These are phyloP conservation scores for Bolboschoenoplectus hybrid DNA, from an alignment of 202 grass and related monocot species.

Conservation along the genomic window DNA sequence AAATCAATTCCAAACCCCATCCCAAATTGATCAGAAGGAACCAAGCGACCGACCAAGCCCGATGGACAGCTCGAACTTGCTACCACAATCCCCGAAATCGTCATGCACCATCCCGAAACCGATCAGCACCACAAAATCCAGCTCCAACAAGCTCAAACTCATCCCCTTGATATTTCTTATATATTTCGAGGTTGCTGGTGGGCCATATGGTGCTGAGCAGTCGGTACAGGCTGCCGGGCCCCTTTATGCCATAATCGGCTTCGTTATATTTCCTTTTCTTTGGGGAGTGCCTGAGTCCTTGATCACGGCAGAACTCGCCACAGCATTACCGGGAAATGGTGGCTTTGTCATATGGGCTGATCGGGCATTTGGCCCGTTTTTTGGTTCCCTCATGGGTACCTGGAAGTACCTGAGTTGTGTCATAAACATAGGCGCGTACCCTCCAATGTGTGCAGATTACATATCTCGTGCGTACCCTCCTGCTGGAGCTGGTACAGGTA, in stretches of 20 bases:
- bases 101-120: slow-evolving; percentile 36
- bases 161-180: slow-evolving; percentile 74
- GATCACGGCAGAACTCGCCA: slow-evolving; percentile 37
- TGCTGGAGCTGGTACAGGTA: neutral
- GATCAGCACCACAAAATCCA: slow-evolving; percentile 27
- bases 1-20: neutral
- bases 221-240: slow-evolving; percentile 32
- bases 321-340: slow-evolving; percentile 39
- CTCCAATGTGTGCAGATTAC: slow-evolving; percentile 35
- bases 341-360: slow-evolving; percentile 40
- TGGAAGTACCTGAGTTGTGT: slow-evolving; percentile 41
- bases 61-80: slow-evolving; percentile 31
- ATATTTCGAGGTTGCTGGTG: slow-evolving; percentile 72
- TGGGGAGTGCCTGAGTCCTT: slow-evolving; percentile 41
- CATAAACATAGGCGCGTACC: slow-evolving; percentile 40
- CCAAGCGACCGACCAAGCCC: neutral
- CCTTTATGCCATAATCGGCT: slow-evolving; percentile 35
- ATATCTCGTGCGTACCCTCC: slow-evolving; percentile 27
- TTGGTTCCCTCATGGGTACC: slow-evolving; percentile 41
- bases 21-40: slow-evolving; percentile 16
- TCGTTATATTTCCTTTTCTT: slow-evolving; percentile 40
- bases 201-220: slow-evolving; percentile 51
- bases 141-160: slow-evolving; percentile 48
- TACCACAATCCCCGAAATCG: neutral
- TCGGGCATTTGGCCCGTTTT: slow-evolving; percentile 38